Evolutionary conservation across 768 basidiomycete genomes (phyloP).

Genomic region (Suillus discolor): DNA sequence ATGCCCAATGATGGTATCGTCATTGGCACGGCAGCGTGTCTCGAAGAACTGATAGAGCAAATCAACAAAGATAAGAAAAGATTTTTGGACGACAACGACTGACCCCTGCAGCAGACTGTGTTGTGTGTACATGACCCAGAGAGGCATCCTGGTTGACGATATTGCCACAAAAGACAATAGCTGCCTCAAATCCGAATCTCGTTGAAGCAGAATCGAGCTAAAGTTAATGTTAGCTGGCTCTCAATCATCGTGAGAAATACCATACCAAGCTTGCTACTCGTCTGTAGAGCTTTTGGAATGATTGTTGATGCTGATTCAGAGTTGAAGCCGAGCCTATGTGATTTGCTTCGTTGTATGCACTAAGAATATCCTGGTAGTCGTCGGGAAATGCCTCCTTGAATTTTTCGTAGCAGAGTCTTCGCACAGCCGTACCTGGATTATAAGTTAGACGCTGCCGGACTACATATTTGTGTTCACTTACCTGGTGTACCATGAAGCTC

Average conservation of each 20-base stretch:
- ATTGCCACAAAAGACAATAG: slow-evolving; percentile 13
- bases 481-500: not conserved
- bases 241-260: not conserved
- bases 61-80: too few species aligned
- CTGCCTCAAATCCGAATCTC: slow-evolving; percentile 12
- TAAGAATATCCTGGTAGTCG: not conserved
- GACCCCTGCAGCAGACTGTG: slow-evolving; percentile 4
- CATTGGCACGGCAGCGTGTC: slow-evolving; percentile 5
- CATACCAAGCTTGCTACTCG: not conserved
- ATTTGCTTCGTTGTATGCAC: not conserved
- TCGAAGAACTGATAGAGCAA: slow-evolving; percentile 9
- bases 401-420: not conserved
- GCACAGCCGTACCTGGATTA: not conserved
- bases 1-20: slow-evolving; percentile 5
- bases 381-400: not conserved
- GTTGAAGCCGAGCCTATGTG: not conserved
- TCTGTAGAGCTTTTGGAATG: not conserved
- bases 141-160: slow-evolving; percentile 12
- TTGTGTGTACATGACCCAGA: slow-evolving; percentile 7
- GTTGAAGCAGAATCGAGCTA: slow-evolving; percentile 7
- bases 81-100: too few species aligned
- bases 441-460: not conserved
- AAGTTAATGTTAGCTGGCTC: not conserved
- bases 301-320: not conserved
- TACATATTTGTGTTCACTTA: not conserved